phyloP scores from a whole-genome alignment of 805 yeast species.

The Scheffersomyces coipomensis region DNA sequence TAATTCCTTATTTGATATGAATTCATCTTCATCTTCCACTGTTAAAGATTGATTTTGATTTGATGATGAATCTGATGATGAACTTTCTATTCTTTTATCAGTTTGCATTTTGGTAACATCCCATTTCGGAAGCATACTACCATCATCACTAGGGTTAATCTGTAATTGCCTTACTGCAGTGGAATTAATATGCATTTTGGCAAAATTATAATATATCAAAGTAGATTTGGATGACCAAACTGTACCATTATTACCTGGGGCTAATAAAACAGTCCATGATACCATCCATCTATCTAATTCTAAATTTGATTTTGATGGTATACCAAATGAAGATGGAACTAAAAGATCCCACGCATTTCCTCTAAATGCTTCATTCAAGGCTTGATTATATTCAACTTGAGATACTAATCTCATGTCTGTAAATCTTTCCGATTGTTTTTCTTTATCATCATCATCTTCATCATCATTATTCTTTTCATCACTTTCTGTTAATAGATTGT shows the following conservation, averaged over 20 bases:
- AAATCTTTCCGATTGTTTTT: constrained; percentile 11
- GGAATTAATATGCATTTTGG: constrained; percentile 70
- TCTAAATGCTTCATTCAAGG: constrained; percentile 53
- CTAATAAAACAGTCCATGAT: constrained; percentile 68
- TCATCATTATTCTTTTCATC: background rate
- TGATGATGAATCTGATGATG: constrained; percentile 1
- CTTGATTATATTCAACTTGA: constrained; percentile 67
- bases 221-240: constrained; percentile 72
- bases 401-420: constrained; percentile 61
- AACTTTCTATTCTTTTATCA: constrained; percentile 7
- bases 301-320: constrained; percentile 64
- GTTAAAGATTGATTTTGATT: constrained; percentile 12
- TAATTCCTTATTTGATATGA: constrained; percentile 29
- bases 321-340: constrained; percentile 60
- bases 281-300: constrained; percentile 80
- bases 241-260: constrained; percentile 54
- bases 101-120: constrained; percentile 4
- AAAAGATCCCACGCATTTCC: constrained; percentile 63
- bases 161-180: constrained; percentile 44
- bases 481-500: background rate
- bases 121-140: constrained; percentile 32
- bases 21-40: constrained; percentile 27
- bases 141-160: constrained; percentile 22
- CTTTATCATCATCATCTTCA: constrained; percentile 1
- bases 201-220: constrained; percentile 68